Conservation (phyloP, 2,329 filamentous ascomycete species). For the Amesomyces nigricolor region DNA sequence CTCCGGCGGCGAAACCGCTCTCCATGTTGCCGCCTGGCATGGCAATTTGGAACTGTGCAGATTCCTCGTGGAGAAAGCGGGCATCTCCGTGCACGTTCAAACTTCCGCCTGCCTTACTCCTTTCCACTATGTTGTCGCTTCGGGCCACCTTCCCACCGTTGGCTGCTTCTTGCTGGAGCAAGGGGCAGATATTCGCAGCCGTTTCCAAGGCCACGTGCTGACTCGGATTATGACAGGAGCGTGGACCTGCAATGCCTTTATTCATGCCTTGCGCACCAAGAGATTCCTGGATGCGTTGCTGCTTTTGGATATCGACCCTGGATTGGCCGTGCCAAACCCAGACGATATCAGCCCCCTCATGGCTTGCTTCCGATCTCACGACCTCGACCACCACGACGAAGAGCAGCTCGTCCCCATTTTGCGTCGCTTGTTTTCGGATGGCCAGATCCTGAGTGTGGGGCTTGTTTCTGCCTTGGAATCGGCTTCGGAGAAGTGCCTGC, state of each 20-base stretch:
- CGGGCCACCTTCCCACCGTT: neutral
- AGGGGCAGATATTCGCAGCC: neutral
- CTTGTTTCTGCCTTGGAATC: neutral
- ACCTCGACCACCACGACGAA: neutral
- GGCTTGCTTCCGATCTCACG: neutral
- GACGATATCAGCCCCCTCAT: neutral
- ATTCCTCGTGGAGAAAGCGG: neutral
- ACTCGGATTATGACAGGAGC: neutral
- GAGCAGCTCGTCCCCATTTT: neutral
- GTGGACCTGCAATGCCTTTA: neutral
- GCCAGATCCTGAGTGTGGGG: neutral
- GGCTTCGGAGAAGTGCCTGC: neutral
- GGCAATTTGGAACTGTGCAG: neutral
- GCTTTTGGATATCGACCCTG: neutral
- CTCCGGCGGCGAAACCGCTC: neutral
- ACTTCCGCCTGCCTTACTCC: neutral
- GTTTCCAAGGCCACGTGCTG: neutral
- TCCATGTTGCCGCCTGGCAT: constrained; percentile 2
- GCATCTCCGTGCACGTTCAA: neutral
- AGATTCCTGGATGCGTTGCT: neutral
- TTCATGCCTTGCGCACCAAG: neutral
- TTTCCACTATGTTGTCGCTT: neutral
- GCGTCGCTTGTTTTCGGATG: neutral
- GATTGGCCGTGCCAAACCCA: neutral
- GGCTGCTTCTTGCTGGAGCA: neutral